phyloP scores from a whole-genome alignment of 257 asterid species.

The Gentiana dahurica region DNA sequence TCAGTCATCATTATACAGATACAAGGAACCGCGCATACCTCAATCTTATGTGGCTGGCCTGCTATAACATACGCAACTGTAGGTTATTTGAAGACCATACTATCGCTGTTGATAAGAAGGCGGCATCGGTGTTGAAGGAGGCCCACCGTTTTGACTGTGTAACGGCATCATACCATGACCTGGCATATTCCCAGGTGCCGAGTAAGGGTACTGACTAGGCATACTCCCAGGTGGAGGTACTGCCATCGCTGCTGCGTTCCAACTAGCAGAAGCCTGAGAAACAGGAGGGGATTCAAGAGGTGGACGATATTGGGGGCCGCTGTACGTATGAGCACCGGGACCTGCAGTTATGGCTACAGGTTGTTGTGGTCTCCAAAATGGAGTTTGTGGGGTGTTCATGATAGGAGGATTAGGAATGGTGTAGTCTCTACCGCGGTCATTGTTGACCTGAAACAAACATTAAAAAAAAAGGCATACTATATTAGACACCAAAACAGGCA shows the following conservation, averaged over 20 bases:
- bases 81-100: constrained; percentile 3
- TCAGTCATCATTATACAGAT: no score
- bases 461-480: no score
- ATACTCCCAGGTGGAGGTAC: constrained; percentile 41
- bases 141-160: constrained; percentile 47
- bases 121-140: constrained; percentile 38
- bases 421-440: constrained; percentile 89
- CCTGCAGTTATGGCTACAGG: constrained; percentile 46
- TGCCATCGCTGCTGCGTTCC: constrained; percentile 45
- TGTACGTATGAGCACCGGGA: constrained; percentile 37
- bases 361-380: constrained; percentile 55
- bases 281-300: constrained; percentile 32
- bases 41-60: no score
- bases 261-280: constrained; percentile 55
- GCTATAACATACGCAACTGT: no score
- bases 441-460: constrained; percentile 57
- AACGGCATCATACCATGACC: constrained; percentile 42
- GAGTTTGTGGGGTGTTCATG: constrained; percentile 55
- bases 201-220: constrained; percentile 82
- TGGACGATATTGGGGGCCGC: constrained; percentile 47
- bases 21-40: no score
- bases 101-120: constrained; percentile 61
- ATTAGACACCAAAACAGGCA: no score
- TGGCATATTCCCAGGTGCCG: constrained; percentile 37
- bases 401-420: constrained; percentile 50